Conservation (phyloP, 208 protist species). For the Leptomonas seymouri region DNA sequence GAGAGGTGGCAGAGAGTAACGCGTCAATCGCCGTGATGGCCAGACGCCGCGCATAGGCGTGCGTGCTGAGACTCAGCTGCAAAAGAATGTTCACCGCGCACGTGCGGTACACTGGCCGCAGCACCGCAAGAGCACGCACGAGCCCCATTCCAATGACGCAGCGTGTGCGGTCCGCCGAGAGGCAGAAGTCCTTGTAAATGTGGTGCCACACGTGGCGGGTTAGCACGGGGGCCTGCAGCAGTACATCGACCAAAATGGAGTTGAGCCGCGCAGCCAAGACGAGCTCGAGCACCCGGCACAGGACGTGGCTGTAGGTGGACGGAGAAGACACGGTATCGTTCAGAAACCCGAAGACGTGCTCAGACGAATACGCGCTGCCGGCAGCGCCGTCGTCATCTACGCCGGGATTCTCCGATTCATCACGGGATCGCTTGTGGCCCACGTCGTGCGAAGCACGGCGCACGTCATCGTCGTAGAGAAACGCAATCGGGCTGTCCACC, state of each 20-base stretch:
- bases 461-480: conserved; percentile 49
- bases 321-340: conserved; percentile 54
- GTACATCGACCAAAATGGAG: conserved; percentile 53
- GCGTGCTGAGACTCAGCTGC: conserved; percentile 46
- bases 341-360: conserved; percentile 41
- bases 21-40: conserved; percentile 58
- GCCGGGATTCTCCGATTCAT: conserved; percentile 13
- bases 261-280: conserved; percentile 36
- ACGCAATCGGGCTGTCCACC: conserved; percentile 69
- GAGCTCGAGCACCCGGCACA: conserved; percentile 68
- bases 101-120: conserved; percentile 53
- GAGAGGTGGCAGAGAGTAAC: conserved; percentile 30
- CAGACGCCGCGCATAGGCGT: conserved; percentile 59
- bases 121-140: conserved; percentile 53
- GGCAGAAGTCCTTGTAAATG: conserved; percentile 68
- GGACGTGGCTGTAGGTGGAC: conserved; percentile 76
- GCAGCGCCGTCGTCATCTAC: conserved; percentile 25
- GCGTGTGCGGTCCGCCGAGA: conserved; percentile 52
- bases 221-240: conserved; percentile 70
- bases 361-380: not conserved
- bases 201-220: conserved; percentile 76
- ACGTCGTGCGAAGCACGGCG: conserved; percentile 20
- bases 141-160: conserved; percentile 67
- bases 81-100: conserved; percentile 72
- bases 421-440: conserved; percentile 34